phyloP scores from a whole-genome alignment of 1,284 basidiomycete genomes.

The Meripilus lineatus region DNA sequence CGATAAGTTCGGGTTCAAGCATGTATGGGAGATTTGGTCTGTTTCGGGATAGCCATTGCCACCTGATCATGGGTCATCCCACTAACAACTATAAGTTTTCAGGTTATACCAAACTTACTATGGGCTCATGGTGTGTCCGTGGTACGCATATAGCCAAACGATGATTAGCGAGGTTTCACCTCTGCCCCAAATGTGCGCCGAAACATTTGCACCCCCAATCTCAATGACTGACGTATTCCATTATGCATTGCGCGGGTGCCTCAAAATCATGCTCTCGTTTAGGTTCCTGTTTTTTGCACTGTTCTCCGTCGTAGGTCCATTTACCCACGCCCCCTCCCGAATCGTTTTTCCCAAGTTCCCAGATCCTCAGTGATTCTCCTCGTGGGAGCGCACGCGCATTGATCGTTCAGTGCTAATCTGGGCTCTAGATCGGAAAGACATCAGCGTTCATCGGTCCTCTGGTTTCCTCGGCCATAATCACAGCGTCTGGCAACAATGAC shows the following conservation, averaged over 20 bases:
- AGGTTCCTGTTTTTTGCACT: slow-evolving; percentile 77
- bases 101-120: slow-evolving; percentile 72
- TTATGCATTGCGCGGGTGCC: too few relatives aligned
- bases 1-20: slow-evolving; percentile 73
- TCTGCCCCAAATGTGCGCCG: slow-evolving; percentile 57
- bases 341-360: neutral
- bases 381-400: neutral
- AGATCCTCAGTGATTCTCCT: neutral
- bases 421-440: slow-evolving; percentile 61
- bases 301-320: slow-evolving; percentile 57
- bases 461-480: slow-evolving; percentile 71
- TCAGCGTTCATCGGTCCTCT: slow-evolving; percentile 82
- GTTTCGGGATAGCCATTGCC: slow-evolving; percentile 3
- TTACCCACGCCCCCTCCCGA: neutral
- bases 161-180: slow-evolving; percentile 85
- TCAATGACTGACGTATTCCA: slow-evolving; percentile 13
- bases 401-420: neutral
- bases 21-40: slow-evolving; percentile 78
- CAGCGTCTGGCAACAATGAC: slow-evolving; percentile 64
- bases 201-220: slow-evolving; percentile 10
- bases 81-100: too few relatives aligned
- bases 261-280: slow-evolving; percentile 7
- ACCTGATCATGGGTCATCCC: neutral
- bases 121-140: slow-evolving; percentile 76
- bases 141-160: slow-evolving; percentile 82